Evolutionary conservation across 2,329 filamentous ascomycete genomes (phyloP), one percentile per base, ranked within the genome.

Genomic region (Phoma herbarum): DNA sequence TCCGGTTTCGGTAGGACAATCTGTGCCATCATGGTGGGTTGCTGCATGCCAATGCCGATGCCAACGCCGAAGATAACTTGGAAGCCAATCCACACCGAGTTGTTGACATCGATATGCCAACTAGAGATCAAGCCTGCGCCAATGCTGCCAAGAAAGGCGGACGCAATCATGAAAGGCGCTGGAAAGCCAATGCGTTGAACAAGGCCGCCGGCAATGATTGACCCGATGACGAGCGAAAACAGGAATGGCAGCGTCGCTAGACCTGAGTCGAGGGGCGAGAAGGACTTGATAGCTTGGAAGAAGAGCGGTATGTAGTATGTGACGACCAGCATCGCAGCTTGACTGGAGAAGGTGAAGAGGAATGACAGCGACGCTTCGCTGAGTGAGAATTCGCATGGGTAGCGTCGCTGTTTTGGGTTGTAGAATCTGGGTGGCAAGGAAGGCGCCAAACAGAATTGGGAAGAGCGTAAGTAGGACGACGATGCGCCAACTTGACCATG

Each of bases 101-200:
- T 58, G 16, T 60, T 57, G 5, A 71, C 72, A 48, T 69, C 31
- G n/a, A 70, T 61, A n/a, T 64, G 63, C 44, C 78, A 75, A 7
- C 77, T 79, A 0, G 75, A 64, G 16, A 81, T 65, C 8, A 81
- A 62, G 8, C 78, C 79, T 4, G 75, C 72, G 22, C 78, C 77
- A 37, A 79, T 69, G 7, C 77, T 54, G 59, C 75, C 72, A 18
- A 80, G 44, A 31, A 77, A 57, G 0, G 68, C 56, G 3, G 69
- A 72, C 8, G 63, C 59, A 42, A 77, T 69, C 59, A 79, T 69
- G 60, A 79, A 78, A 3, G 78, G 78, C 0, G 76, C 76, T 63
- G 78, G 79, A 67, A 80, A 81, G 31, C 79, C 79, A 4, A 78
- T 35, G 0, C 62, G 61, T 7, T 75, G 74, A 49, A 78, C 69